phyloP scores from a whole-genome alignment of 805 yeast genomes.

The Metschnikowia aberdeeniae region DNA sequence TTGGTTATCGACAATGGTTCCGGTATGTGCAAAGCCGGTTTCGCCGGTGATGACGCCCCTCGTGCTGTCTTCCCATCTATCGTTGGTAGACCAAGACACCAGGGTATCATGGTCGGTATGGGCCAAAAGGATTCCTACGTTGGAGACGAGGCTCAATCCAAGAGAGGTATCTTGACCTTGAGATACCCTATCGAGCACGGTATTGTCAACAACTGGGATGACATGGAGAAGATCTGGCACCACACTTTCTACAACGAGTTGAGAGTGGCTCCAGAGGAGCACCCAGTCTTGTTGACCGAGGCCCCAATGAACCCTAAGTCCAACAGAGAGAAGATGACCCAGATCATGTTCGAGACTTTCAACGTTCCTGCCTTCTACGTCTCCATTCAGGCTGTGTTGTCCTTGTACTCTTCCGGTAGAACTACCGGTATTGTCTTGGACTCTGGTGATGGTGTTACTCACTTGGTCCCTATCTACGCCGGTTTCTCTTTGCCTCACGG shows the following conservation, averaged over 20 bases:
- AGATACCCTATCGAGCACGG: constrained; percentile 99
- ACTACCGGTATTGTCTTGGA: constrained; percentile 99
- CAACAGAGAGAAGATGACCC: constrained; percentile 99
- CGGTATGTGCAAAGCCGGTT: constrained; percentile 99
- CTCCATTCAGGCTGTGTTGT: constrained; percentile 96
- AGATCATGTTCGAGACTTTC: constrained; percentile 98
- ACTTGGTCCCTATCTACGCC: constrained; percentile 99
- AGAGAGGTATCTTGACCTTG: constrained; percentile 98
- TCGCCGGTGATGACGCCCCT: constrained; percentile 99
- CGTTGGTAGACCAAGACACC: constrained; percentile 99
- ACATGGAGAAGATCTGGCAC: constrained; percentile 99
- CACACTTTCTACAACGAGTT: constrained; percentile 99
- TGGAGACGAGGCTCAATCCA: constrained; percentile 99
- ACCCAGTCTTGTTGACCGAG: constrained; percentile 98
- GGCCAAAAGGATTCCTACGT: constrained; percentile 99
- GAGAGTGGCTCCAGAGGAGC: constrained; percentile 99
- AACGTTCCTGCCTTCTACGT: constrained; percentile 99
- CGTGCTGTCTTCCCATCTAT: constrained; percentile 99
- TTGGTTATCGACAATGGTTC: constrained; percentile 99
- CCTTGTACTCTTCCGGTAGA: constrained; percentile 98
- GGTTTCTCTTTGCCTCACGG: constrained; percentile 99
- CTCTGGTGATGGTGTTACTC: constrained; percentile 99
- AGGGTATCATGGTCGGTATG: constrained; percentile 99
- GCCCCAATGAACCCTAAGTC: constrained; percentile 99
- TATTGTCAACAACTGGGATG: constrained; percentile 99